Percentiles rank a stretch among this genome's conserved stretches.
Evolutionary conservation across 2,329 filamentous ascomycete genomes (phyloP).

Genomic region (Mariannaea sp.): DNA sequence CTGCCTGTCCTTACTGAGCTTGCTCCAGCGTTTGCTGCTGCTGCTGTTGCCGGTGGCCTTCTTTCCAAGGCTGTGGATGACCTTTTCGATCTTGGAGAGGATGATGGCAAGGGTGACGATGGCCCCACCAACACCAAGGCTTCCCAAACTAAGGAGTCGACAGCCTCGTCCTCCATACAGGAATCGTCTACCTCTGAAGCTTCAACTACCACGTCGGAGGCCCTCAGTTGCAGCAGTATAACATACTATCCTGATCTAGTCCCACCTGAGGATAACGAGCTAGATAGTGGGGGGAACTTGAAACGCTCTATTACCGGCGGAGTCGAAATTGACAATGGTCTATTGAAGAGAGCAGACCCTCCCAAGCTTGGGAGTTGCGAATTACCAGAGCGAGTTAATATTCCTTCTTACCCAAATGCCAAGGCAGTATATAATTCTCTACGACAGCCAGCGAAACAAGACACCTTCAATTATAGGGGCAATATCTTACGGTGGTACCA

Average conservation of each 20-base stretch:
- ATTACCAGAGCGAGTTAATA: too few relatives aligned
- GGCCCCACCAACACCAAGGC: too few relatives aligned
- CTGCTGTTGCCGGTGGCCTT: background rate
- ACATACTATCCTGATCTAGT: constrained; percentile 4
- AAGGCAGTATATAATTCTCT: too few relatives aligned
- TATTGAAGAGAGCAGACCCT: constrained; percentile 1
- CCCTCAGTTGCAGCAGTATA: constrained; percentile 6
- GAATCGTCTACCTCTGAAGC: too few relatives aligned
- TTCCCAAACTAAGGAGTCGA: constrained; percentile 8
- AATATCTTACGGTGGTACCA: too few relatives aligned
- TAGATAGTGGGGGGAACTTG: background rate
- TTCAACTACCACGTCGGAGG: constrained; percentile 1
- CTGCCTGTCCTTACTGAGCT: too few relatives aligned
- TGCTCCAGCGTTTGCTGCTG: too few relatives aligned
- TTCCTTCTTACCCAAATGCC: too few relatives aligned
- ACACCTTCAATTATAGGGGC: too few relatives aligned
- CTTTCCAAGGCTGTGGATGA: constrained; percentile 11
- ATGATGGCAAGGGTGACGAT: constrained; percentile 9
- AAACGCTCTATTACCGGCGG: constrained; percentile 3
- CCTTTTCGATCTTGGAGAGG: constrained; percentile 4
- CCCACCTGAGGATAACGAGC: background rate
- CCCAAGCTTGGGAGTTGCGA: constrained; percentile 11
- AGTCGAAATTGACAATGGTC: background rate
- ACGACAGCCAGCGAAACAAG: too few relatives aligned
- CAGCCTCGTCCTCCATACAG: constrained; percentile 2